These are phyloP conservation scores for Hypocreales sp. DNA, from an alignment of 2,329 filamentous ascomycete species.

Conservation along the genomic window DNA sequence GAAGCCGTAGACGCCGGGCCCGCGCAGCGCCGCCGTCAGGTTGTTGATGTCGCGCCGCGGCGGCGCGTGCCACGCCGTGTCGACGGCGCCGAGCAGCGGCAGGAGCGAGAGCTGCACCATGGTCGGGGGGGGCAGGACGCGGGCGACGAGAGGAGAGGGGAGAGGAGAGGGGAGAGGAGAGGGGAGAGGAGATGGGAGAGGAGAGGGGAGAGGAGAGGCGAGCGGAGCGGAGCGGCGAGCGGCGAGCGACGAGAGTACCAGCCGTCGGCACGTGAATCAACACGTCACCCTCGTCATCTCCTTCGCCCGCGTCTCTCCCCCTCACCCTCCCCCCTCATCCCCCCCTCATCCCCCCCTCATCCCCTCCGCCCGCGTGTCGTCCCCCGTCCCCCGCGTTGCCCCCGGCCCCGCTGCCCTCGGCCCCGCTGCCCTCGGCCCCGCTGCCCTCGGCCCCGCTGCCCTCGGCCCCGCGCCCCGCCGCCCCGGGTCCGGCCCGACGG, in stretches of 20 bases:
- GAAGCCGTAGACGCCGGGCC: constrained; percentile 54
- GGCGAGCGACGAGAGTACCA: too few species aligned
- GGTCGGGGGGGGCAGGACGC: too few species aligned
- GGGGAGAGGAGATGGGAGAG: too few species aligned
- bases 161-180: too few species aligned
- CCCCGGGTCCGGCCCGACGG: constrained; percentile 3
- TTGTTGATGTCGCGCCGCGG: constrained; percentile 42
- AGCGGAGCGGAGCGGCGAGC: too few species aligned
- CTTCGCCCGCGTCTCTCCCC: too few species aligned
- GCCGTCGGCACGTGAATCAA: too few species aligned
- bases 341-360: constrained; percentile 6
- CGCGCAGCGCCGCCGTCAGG: constrained; percentile 38
- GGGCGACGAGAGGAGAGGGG: too few species aligned
- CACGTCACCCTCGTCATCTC: too few species aligned
- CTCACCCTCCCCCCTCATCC: background rate
- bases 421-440: background rate
- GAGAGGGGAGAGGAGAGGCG: too few species aligned
- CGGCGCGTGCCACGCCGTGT: constrained; percentile 43
- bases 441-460: background rate
- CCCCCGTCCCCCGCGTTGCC: constrained; percentile 5
- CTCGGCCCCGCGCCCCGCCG: background rate
- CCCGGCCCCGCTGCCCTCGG: background rate
- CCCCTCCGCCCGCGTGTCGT: constrained; percentile 7
- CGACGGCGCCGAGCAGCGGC: constrained; percentile 5
- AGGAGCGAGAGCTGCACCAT: background rate